Conservation (phyloP, 352 stramenopile genomes). For the Phytophthora tubulina region DNA sequence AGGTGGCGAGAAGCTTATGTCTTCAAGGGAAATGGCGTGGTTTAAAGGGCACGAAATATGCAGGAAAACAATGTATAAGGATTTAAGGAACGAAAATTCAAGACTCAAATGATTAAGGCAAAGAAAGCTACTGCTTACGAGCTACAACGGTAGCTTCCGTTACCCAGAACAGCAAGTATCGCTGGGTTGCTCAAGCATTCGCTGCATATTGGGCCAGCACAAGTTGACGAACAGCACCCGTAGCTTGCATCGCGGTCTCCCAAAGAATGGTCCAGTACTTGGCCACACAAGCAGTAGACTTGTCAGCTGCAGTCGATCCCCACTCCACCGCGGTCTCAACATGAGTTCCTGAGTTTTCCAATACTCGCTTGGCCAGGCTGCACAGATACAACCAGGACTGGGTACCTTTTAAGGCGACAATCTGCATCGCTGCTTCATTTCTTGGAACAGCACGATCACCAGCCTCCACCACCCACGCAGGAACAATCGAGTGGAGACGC, state of each 20-base stretch:
- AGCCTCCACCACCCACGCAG: constrained; percentile 27
- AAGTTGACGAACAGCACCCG: constrained; percentile 8
- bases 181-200: background rate
- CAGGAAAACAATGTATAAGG: too few relatives aligned
- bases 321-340: constrained; percentile 14
- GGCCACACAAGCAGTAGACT: background rate
- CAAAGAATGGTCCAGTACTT: constrained; percentile 26
- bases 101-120: too few relatives aligned
- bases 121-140: too few relatives aligned
- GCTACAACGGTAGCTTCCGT: too few relatives aligned
- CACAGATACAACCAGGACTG: constrained; percentile 36
- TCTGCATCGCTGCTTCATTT: constrained; percentile 24
- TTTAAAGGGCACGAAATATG: too few relatives aligned
- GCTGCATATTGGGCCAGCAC: constrained; percentile 20
- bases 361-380: constrained; percentile 7
- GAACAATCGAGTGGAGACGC: constrained; percentile 37
- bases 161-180: too few relatives aligned
- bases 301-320: constrained; percentile 1
- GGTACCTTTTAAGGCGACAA: constrained; percentile 26
- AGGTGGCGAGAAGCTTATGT: too few relatives aligned
- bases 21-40: too few relatives aligned
- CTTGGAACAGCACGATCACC: background rate
- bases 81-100: too few relatives aligned
- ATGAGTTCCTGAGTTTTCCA: constrained; percentile 22
- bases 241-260: constrained; percentile 6